Evolutionary conservation across 371 early-diverging fungal species (phyloP), one percentile per base, ranked within the genome.

Genomic region (Syncephalastrum racemosum): DNA sequence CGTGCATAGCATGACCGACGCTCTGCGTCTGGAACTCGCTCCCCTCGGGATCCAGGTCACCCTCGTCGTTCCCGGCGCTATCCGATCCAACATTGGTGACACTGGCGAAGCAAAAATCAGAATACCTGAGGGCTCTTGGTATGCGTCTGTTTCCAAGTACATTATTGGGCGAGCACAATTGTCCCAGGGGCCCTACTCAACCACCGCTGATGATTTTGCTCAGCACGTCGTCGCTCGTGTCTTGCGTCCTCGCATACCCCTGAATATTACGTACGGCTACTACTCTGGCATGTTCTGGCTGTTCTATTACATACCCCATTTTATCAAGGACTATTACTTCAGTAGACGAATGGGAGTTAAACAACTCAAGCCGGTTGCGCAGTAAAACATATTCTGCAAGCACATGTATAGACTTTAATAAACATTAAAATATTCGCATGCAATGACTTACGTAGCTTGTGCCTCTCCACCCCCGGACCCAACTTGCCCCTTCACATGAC

Each of bases 81-180:
- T 85, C 58, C 79, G 62, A 54, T 85, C 86, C 42, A 84, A 85
- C 67, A 69, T 85, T 66, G 84, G 84, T n/a, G 70, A 68, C 42
- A 69, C 68, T 60, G 72, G 75, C 31, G 58, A 60, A 14, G 69
- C 66, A 46, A 62, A 59, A 12, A 64, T 77, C 3, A 19, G 46
- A 18, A 64, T 86, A n/a, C 82, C 84, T 31, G 76, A 73, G 61
- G 73, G 69, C 22, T 81, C 84, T 2, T 48, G 73, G 31, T 84
- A 81, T 46, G 53, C 62, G 14, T 65, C 72, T 0, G 74, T 79
- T 23, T 50, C 73, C 50, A 61, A 68, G 6, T 68, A 56, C 58
- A 80, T 84, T 46, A 49, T 70, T 59, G 57, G 68, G 23, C 66
- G 84, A 49, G 84, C 80, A 16, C 72, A 50, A 20, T 58, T 75